Conservation (phyloP, 1,284 basidiomycete species). For the Papiliotrema terrestris region DNA sequence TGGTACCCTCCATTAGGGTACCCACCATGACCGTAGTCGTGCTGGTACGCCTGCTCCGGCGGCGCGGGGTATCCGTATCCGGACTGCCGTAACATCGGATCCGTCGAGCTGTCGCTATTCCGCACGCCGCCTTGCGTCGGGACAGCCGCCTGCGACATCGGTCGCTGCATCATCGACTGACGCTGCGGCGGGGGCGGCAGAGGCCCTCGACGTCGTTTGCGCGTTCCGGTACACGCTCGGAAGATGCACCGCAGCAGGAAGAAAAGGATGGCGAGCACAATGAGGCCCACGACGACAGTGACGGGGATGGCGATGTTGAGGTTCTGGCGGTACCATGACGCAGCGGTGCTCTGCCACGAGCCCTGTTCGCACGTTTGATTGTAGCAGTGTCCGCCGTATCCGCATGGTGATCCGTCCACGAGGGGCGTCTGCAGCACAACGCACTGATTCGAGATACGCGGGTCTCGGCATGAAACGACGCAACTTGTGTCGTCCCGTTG, state of each 20-base stretch:
- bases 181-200: constrained; percentile 5
- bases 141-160: constrained; percentile 4
- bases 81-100: not conserved
- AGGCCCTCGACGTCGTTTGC: not conserved
- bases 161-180: constrained; percentile 5
- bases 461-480: constrained; percentile 76
- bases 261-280: constrained; percentile 49
- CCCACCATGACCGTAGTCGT: not conserved
- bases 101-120: constrained; percentile 1
- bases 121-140: constrained; percentile 10
- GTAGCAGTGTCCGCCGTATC: constrained; percentile 69
- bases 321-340: constrained; percentile 71
- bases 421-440: constrained; percentile 70
- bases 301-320: constrained; percentile 76
- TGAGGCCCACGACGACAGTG: constrained; percentile 65
- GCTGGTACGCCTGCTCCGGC: not conserved
- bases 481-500: constrained; percentile 64
- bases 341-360: constrained; percentile 58
- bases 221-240: constrained; percentile 17
- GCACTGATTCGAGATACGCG: constrained; percentile 60
- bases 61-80: not conserved
- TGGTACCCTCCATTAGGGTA: constrained; percentile 5
- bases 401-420: constrained; percentile 82
- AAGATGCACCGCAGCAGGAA: constrained; percentile 37
- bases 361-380: constrained; percentile 65